Conservation (phyloP, 495 filamentous ascomycete genomes). For the Penicillium pulvis region DNA sequence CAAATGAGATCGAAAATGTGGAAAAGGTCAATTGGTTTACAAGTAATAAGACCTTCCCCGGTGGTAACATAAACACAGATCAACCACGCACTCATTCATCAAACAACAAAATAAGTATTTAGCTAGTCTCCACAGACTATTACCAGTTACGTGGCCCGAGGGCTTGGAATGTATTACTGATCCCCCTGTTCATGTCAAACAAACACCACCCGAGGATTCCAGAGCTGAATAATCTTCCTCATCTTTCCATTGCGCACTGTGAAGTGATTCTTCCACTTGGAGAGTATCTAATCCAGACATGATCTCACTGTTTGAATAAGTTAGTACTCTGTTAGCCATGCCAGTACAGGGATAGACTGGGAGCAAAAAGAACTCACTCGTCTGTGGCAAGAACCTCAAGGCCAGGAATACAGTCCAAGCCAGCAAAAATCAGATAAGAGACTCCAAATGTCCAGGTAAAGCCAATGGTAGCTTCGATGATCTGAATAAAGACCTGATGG, state of each 20-base stretch:
- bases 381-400: conserved; percentile 35
- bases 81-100: no score
- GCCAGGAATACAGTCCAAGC: conserved; percentile 38
- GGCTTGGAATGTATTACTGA: no score
- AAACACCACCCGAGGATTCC: neutral
- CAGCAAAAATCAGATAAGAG: conserved; percentile 30
- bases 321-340: neutral
- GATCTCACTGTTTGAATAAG: neutral
- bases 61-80: no score
- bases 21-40: no score
- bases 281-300: conserved; percentile 5
- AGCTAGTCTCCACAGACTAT: no score
- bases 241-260: conserved; percentile 38
- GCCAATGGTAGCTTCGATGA: conserved; percentile 44
- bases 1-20: no score
- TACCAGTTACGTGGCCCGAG: no score
- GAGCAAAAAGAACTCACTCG: conserved; percentile 23
- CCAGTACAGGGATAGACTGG: neutral
- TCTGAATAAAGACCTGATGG: conserved; percentile 54
- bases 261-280: conserved; percentile 50
- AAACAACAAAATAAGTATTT: no score
- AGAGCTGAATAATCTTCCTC: conserved; percentile 42
- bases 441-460: conserved; percentile 42
- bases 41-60: no score
- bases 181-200: neutral